A percentile compares a stretch with the other conserved stretches of the same genome.
phyloP scores from a whole-genome alignment of 257 asterid species.

The Solanum arcanum region DNA sequence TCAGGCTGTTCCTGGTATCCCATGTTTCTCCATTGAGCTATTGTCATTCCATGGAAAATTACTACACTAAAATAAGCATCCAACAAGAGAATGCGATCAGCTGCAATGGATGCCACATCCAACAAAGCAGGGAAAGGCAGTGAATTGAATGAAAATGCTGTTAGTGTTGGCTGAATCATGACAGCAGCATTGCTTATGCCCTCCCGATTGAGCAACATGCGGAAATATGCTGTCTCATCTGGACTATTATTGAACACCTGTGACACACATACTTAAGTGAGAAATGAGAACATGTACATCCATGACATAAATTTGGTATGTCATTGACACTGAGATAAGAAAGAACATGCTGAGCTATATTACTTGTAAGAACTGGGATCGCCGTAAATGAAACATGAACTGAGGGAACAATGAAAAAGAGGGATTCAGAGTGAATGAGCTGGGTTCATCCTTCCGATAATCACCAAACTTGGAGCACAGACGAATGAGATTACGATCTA shows the following conservation, averaged over 20 bases:
- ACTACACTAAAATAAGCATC: slow-evolving; percentile 92
- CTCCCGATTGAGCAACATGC: slow-evolving; percentile 88
- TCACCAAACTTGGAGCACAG: slow-evolving; percentile 95
- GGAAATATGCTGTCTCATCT: slow-evolving; percentile 97
- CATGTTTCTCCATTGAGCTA: slow-evolving; percentile 98
- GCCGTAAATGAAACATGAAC: slow-evolving; percentile 89
- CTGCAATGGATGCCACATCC: slow-evolving; percentile 82
- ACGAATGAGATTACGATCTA: slow-evolving; percentile 91
- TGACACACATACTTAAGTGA: not conserved
- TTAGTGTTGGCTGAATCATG: slow-evolving; percentile 94
- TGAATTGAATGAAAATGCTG: slow-evolving; percentile 77
- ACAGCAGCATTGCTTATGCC: slow-evolving; percentile 81
- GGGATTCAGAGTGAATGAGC: slow-evolving; percentile 77
- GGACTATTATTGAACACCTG: slow-evolving; percentile 98
- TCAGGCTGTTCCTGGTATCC: slow-evolving; percentile 92
- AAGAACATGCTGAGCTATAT: not conserved
- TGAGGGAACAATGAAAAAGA: slow-evolving; percentile 88
- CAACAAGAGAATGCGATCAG: slow-evolving; percentile 87
- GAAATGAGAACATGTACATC: not conserved
- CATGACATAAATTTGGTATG: not conserved
- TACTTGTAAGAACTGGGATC: slow-evolving; percentile 97
- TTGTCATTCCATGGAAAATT: slow-evolving; percentile 93
- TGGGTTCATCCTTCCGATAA: slow-evolving; percentile 87
- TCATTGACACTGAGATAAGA: not conserved
- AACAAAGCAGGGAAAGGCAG: slow-evolving; percentile 86